Base-by-base conservation (phyloP, 2,329 filamentous ascomycete species). In the Beauveria rudraprayagi region DNA sequence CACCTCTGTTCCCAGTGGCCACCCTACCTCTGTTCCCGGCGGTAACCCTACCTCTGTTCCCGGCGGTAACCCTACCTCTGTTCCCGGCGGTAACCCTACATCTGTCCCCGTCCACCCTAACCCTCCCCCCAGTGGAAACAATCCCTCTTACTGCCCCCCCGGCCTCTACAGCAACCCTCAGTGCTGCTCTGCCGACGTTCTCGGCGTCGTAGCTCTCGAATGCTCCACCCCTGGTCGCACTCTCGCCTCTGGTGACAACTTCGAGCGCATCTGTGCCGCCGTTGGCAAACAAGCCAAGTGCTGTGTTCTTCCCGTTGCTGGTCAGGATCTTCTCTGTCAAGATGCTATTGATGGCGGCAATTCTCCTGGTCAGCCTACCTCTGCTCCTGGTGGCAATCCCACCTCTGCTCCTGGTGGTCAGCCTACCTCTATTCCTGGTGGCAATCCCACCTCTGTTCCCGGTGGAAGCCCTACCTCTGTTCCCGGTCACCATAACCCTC, bases 231-330 rank as follows among this genome's bases (percentile, higher is more conserved):
- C n/a, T n/a, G n/a, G n/a, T n/a, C n/a, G n/a, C n/a, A n/a, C n/a
- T n/a, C n/a, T n/a, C n/a, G 10, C 9, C 28, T 30, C 41, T n/a
- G 53, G 46, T 9, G 19, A 17, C 9, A 22, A 48, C 22, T 62
- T 62, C 24, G 14, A 43, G 16, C 3, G 70, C 37, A 71, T 75
- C 63, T 82, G 80, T 68, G 59, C 78, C 7, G 71, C 65, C 8
- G 69, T 71, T 11, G 79, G 80, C 62, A 78, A 82, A 70, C 75
- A 76, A 60, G 79, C 80, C 56, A 78, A 78, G 68, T 83, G 81
- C 77, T 84, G 81, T 66, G 67, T 77, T 34, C 62, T 83, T 22
- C 80, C 80, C 26, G 73, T 83, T 19, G 46, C 55, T 24, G 61
- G 61, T 5, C 61, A 62, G 50, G n/a, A 14, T 26, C 17, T 59